These are phyloP conservation scores for Lolium perenne DNA, from an alignment of 176 grass and related monocot genomes.

Conservation along the genomic window DNA sequence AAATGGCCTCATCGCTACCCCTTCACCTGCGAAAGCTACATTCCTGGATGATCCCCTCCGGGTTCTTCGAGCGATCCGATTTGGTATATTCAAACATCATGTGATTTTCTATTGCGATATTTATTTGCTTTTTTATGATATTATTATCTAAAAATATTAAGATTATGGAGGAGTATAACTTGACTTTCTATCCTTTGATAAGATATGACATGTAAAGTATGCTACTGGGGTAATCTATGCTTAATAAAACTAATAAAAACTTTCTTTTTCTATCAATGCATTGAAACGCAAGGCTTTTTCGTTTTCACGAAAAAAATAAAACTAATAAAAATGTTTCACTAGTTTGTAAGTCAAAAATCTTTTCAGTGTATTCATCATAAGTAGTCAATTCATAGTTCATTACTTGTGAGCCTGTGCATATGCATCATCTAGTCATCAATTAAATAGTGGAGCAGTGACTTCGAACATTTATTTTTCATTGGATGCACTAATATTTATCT, in stretches of 20 bases:
- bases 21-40: constrained; percentile 83
- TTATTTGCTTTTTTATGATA: background rate
- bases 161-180: background rate
- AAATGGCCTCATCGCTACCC: constrained; percentile 77
- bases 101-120: background rate
- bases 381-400: constrained; percentile 23
- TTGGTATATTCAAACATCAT: constrained; percentile 53
- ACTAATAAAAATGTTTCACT: background rate
- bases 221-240: background rate
- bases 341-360: constrained; percentile 26
- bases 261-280: too few relatives aligned
- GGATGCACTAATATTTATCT: constrained; percentile 30
- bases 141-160: background rate
- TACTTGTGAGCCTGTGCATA: constrained; percentile 26
- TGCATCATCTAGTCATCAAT: background rate
- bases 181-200: background rate
- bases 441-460: constrained; percentile 1
- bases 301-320: background rate
- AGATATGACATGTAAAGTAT: constrained; percentile 27
- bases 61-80: constrained; percentile 98
- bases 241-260: background rate
- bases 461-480: constrained; percentile 22
- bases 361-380: background rate
- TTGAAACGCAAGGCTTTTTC: too few relatives aligned
- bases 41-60: constrained; percentile 91